Evolutionary conservation across 352 stramenopile species (phyloP), one percentile per base, ranked within the genome.

Genomic region (Phytopythium boreale): DNA sequence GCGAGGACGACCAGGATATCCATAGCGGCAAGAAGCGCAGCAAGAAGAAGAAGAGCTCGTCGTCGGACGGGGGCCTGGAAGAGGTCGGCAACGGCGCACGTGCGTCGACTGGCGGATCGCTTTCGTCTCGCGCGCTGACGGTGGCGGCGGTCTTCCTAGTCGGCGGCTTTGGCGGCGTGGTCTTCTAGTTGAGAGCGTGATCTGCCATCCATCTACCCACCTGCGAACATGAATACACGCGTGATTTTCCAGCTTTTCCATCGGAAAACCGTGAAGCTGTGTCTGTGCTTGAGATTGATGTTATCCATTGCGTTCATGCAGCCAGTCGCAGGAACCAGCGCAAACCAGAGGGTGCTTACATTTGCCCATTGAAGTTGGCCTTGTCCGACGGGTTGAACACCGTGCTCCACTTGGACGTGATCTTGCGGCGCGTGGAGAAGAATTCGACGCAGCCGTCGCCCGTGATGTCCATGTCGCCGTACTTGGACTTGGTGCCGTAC

Each of bases 381-480:
- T 77, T 79, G 62, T 91, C 82, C 29, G 61, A 64, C 6, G 74
- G 59, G 47, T 83, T 76, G 43, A 74, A 77, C 27, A 67, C 59
- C 9, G 78, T 75, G 70, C 72, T 82, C 97, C 97, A 99, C 74
- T 98, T 98, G 69, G 80, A 88, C 20, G 97, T 99, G 62, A 99
- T 94, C 82, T 99, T 99, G 77, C 97, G 94, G 24, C 96, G 84
- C 66, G 95, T 98, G 7, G 95, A 98, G 78, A 99, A 99, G 72
- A 99, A 99, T 77, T 99, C 97, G 57, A 99, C 87, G 27, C 86
- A 93, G 29, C 95, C 97, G 68, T 99, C 96, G 20, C 96, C 96
- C 10, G 97, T 99, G 58, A 99, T 99, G 72, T 99, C 97, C 85
- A 98, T 98, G 68, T 99, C 95, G 41, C 97, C 97, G 67, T 92